Percentiles rank a stretch among this genome's conserved stretches.
Conservation (phyloP, 768 basidiomycete species). For the Dacryopinax primogenitus region DNA sequence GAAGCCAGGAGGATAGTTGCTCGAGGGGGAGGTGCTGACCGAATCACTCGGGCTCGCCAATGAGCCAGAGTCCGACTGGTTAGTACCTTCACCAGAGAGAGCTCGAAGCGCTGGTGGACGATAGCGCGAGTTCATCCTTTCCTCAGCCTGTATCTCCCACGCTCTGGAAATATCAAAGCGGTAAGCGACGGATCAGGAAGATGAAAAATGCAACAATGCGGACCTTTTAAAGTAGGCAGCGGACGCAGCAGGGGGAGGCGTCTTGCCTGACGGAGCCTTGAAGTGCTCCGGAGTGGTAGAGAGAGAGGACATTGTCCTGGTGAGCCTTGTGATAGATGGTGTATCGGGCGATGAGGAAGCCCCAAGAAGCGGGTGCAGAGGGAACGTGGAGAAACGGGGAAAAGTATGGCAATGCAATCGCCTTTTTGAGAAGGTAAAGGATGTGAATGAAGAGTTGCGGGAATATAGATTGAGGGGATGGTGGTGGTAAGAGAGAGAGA, state of each 20-base stretch:
- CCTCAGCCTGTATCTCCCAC: conserved; percentile 71
- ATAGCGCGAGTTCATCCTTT: conserved; percentile 53
- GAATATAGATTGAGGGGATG: not conserved
- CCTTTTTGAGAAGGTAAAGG: not conserved
- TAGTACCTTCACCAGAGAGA: conserved; percentile 22
- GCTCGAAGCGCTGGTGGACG: conserved; percentile 67
- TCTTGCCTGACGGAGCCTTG: conserved; percentile 55
- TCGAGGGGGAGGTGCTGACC: conserved; percentile 42
- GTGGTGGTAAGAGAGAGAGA: too few species aligned
- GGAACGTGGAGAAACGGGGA: conserved; percentile 3
- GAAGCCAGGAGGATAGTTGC: conserved; percentile 74
- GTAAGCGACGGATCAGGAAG: conserved; percentile 12
- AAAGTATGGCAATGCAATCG: conserved; percentile 5
- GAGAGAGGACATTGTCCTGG: conserved; percentile 1
- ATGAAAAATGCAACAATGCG: conserved; percentile 19
- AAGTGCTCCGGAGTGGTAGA: conserved; percentile 4
- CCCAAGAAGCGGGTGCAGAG: not conserved
- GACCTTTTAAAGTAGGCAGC: conserved; percentile 82
- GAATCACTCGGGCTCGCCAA: conserved; percentile 4
- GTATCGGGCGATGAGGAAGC: not conserved
- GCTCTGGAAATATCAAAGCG: conserved; percentile 40
- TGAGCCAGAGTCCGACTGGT: not conserved
- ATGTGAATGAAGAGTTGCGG: not conserved
- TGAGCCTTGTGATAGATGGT: not conserved
- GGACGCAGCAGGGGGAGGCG: conserved; percentile 79